Base-by-base conservation (phyloP, 345 rosid species). In the Eucalyptus viminalis region DNA sequence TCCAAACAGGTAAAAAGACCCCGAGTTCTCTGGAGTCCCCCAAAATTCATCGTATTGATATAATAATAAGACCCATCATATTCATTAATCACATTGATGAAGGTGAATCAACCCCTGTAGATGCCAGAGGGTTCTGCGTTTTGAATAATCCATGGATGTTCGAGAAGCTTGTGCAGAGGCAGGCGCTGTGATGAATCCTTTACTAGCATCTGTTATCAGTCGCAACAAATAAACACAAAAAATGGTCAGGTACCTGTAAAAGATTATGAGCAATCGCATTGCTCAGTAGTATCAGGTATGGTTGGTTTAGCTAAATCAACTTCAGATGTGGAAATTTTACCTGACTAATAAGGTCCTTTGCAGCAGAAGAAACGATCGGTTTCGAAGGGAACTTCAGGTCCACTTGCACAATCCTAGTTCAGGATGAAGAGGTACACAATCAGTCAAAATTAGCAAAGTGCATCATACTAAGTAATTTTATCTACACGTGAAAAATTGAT, bases 91-190 rank as follows among this genome's bases (percentile, higher is more conserved):
- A 80, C 50, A 50, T 58, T 2, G 1, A 49, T 83, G 53, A 24
- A 19, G 7, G 15, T 31, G 87, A 40, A 45, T 95, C 92, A 97
- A 89, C 90, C 88, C 92, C 92, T 95, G 87, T 96, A 96, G 89
- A 95, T 90, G 51, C 99, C 99, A 44, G 98, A 95, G 58, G 99
- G 98, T 89, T 98, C 99, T 15, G 98, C 98, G 88, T 98, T 97
- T 89, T 97, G 99, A 88, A 95, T 92, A 89, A 98, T 96, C 99
- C 99, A 98, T 0, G 99, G 97, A 89, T 98, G 99, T 94, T 97
- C 98, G 9, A 98, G 97, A 89, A 98, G 95, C 90, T 95, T 98
- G 91, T 96, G 98, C 44, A 97, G 80, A 34, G 99, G 99, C 90
- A 98, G 91, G 81, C 99, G 99, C 89, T 93, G 88, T 2, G 94